Conservation (phyloP, 208 protist genomes). For the Crithidia mellificae region DNA sequence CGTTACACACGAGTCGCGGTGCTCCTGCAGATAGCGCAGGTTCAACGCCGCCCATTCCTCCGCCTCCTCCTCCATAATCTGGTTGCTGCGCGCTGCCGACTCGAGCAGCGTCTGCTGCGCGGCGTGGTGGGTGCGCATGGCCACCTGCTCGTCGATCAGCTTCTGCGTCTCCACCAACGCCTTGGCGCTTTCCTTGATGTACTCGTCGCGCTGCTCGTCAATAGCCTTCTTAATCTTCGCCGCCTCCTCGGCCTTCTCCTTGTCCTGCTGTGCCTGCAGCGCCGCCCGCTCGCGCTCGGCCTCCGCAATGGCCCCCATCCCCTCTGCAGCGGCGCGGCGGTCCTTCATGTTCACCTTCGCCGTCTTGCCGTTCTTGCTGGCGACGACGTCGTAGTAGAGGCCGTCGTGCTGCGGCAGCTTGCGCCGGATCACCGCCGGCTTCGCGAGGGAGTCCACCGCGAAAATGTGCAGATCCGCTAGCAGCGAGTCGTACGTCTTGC, state of each 20-base stretch:
- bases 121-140: slow-evolving; percentile 23
- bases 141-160: slow-evolving; percentile 33
- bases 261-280: slow-evolving; percentile 37
- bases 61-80: slow-evolving; percentile 55
- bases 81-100: slow-evolving; percentile 37
- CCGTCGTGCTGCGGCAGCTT: slow-evolving; percentile 45
- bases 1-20: slow-evolving; percentile 34
- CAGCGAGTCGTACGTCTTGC: slow-evolving; percentile 63
- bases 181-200: slow-evolving; percentile 37
- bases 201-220: slow-evolving; percentile 42
- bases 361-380: slow-evolving; percentile 40
- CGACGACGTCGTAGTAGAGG: slow-evolving; percentile 61
- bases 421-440: slow-evolving; percentile 56
- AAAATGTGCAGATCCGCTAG: slow-evolving; percentile 81
- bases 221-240: slow-evolving; percentile 25
- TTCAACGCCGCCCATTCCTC: slow-evolving; percentile 44
- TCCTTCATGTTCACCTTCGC: slow-evolving; percentile 40
- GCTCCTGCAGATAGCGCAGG: slow-evolving; percentile 40
- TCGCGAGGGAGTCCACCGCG: slow-evolving; percentile 40
- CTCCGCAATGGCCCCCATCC: slow-evolving; percentile 40
- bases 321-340: slow-evolving; percentile 39
- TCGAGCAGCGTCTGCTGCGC: slow-evolving; percentile 43
- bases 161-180: slow-evolving; percentile 50
- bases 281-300: slow-evolving; percentile 59
- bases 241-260: slow-evolving; percentile 45